These are phyloP conservation scores for Conidiobolus incongruus DNA, from an alignment of 371 early-diverging fungal species.

Conservation along the genomic window DNA sequence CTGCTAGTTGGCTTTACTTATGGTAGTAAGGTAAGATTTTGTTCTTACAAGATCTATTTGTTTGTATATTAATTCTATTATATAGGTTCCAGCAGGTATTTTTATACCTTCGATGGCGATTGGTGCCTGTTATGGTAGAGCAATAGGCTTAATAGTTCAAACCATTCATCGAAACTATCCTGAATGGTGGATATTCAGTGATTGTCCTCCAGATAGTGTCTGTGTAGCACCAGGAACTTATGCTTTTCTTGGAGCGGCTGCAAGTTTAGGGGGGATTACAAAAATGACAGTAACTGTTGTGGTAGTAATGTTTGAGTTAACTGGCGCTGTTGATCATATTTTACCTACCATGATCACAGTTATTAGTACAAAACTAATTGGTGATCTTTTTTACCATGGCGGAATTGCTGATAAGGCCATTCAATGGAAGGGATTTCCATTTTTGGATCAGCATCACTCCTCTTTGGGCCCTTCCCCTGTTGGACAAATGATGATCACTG, in stretches of 20 bases:
- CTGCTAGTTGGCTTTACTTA: slow-evolving; percentile 48
- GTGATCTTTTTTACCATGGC: slow-evolving; percentile 56
- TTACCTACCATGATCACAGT: slow-evolving; percentile 84
- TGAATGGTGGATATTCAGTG: slow-evolving; percentile 40
- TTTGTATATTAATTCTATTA: neutral
- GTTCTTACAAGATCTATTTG: neutral
- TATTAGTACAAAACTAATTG: slow-evolving; percentile 72
- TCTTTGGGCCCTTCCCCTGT: slow-evolving; percentile 27
- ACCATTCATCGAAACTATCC: slow-evolving; percentile 32
- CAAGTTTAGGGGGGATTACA: slow-evolving; percentile 46
- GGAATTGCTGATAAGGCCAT: slow-evolving; percentile 79
- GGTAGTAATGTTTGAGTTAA: slow-evolving; percentile 94
- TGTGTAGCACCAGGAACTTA: slow-evolving; percentile 90
- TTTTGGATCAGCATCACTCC: slow-evolving; percentile 60
- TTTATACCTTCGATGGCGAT: slow-evolving; percentile 82
- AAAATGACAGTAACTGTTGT: slow-evolving; percentile 52
- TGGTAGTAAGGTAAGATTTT: slow-evolving; percentile 26
- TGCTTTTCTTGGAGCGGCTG: slow-evolving; percentile 90
- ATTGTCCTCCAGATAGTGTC: slow-evolving; percentile 56
- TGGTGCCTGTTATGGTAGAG: slow-evolving; percentile 76
- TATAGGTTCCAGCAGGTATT: slow-evolving; percentile 64
- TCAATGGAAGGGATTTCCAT: slow-evolving; percentile 64
- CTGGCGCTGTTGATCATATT: slow-evolving; percentile 76
- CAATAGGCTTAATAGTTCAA: slow-evolving; percentile 72
- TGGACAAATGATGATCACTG: slow-evolving; percentile 32